phyloP scores from a whole-genome alignment of 2,329 filamentous ascomycete species.

The Diaporthe eres region DNA sequence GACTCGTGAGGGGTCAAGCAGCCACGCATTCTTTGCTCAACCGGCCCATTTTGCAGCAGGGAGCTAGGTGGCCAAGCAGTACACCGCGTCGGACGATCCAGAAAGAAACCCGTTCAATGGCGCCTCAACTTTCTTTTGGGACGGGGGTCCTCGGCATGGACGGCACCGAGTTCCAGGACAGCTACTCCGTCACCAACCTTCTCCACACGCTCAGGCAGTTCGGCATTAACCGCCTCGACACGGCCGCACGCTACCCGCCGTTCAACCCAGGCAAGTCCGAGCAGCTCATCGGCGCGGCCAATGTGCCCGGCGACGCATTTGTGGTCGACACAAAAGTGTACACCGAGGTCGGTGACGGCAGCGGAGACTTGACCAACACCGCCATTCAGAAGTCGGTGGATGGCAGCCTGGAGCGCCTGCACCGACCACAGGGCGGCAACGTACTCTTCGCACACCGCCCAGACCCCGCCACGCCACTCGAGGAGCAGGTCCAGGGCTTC shows the following conservation, averaged over 20 bases:
- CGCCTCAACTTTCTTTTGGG: slow-evolving; percentile 49
- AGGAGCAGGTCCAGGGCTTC: slow-evolving; percentile 53
- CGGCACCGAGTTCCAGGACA: slow-evolving; percentile 47
- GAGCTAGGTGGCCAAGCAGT: neutral
- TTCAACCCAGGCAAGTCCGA: slow-evolving; percentile 51
- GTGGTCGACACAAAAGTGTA: slow-evolving; percentile 54
- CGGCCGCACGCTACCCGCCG: slow-evolving; percentile 53
- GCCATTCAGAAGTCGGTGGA: slow-evolving; percentile 48
- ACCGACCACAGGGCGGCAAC: slow-evolving; percentile 46
- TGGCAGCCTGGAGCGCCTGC: slow-evolving; percentile 49
- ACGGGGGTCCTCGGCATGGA: slow-evolving; percentile 49
- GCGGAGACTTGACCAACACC: slow-evolving; percentile 48
- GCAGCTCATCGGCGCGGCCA: slow-evolving; percentile 50
- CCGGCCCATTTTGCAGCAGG: neutral
- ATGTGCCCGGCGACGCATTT: slow-evolving; percentile 46
- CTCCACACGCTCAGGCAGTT: slow-evolving; percentile 43
- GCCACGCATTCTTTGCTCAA: neutral
- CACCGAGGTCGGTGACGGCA: slow-evolving; percentile 49
- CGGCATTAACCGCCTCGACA: slow-evolving; percentile 37
- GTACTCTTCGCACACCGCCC: slow-evolving; percentile 55
- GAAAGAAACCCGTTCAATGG: slow-evolving; percentile 37
- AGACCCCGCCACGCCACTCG: slow-evolving; percentile 51
- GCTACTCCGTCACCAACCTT: slow-evolving; percentile 42
- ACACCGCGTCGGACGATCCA: neutral
- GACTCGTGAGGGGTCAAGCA: neutral